Evolutionary conservation across 257 asterid genomes (phyloP).

Genomic region (Solanum chmielewskii): DNA sequence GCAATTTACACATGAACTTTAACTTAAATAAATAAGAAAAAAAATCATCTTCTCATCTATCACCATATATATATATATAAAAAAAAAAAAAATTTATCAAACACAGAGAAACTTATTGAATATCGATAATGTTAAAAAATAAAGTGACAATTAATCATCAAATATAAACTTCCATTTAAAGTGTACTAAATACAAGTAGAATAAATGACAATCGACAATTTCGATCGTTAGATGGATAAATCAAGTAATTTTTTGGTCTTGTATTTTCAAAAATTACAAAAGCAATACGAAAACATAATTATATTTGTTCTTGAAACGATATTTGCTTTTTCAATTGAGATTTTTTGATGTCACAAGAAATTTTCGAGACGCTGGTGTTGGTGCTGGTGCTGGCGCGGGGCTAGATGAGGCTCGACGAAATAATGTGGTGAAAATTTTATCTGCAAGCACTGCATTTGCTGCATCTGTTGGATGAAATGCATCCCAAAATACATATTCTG

Average conservation of each 20-base stretch:
- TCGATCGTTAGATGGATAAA: too few species aligned
- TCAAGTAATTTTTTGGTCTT: too few species aligned
- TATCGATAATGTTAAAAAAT: too few species aligned
- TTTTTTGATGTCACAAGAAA: neutral
- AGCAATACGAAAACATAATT: neutral
- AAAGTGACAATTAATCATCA: too few species aligned
- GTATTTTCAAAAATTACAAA: too few species aligned
- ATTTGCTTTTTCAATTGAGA: neutral
- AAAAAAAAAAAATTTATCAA: too few species aligned
- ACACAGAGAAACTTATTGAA: too few species aligned
- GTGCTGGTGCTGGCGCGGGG: conserved; percentile 18
- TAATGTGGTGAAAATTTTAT: conserved; percentile 23
- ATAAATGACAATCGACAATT: too few species aligned
- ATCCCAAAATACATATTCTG: conserved; percentile 72
- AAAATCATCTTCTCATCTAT: too few species aligned
- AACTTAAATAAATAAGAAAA: too few species aligned
- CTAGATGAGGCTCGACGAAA: conserved; percentile 16
- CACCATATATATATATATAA: too few species aligned
- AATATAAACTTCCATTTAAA: neutral
- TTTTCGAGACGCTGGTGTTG: neutral
- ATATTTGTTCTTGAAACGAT: neutral
- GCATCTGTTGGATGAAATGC: conserved; percentile 89
- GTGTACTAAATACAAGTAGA: neutral
- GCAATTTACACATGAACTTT: too few species aligned
- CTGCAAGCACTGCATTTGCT: conserved; percentile 66